Percentiles rank a stretch among this genome's conserved stretches.
Conservation (phyloP, 2,329 filamentous ascomycete species). For the Colletotrichum sp. region DNA sequence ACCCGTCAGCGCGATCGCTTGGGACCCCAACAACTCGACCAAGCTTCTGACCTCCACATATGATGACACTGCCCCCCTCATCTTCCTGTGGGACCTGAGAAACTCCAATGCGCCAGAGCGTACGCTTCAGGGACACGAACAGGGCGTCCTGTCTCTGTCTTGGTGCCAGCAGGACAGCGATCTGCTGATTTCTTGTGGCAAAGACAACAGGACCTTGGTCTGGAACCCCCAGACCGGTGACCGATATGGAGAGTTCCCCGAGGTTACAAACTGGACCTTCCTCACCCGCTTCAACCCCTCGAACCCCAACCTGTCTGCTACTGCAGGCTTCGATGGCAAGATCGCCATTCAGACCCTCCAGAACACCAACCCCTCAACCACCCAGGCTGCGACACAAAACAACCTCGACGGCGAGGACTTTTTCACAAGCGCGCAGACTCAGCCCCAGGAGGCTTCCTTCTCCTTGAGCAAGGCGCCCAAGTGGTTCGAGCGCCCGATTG, state of each 20-base stretch:
- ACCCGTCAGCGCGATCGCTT: constrained; percentile 92
- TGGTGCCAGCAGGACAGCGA: constrained; percentile 95
- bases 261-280: constrained; percentile 99
- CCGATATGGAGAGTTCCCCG: constrained; percentile 88
- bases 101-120: constrained; percentile 95
- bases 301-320: constrained; percentile 91
- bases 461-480: constrained; percentile 84
- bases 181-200: constrained; percentile 89
- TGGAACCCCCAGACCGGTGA: constrained; percentile 97
- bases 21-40: constrained; percentile 95
- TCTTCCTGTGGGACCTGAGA: constrained; percentile 91
- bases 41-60: constrained; percentile 93
- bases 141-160: constrained; percentile 89
- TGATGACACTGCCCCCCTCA: constrained; percentile 85
- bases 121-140: constrained; percentile 89
- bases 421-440: constrained; percentile 90
- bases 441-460: constrained; percentile 90
- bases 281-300: constrained; percentile 92
- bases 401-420: constrained; percentile 92
- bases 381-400: constrained; percentile 69
- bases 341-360: constrained; percentile 93
- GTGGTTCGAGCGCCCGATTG: constrained; percentile 86
- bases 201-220: constrained; percentile 92
- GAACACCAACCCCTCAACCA: constrained; percentile 83
- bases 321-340: constrained; percentile 96